phyloP scores from a whole-genome alignment of 2,329 filamentous ascomycete genomes.

The Calcarisporium arbuscula region DNA sequence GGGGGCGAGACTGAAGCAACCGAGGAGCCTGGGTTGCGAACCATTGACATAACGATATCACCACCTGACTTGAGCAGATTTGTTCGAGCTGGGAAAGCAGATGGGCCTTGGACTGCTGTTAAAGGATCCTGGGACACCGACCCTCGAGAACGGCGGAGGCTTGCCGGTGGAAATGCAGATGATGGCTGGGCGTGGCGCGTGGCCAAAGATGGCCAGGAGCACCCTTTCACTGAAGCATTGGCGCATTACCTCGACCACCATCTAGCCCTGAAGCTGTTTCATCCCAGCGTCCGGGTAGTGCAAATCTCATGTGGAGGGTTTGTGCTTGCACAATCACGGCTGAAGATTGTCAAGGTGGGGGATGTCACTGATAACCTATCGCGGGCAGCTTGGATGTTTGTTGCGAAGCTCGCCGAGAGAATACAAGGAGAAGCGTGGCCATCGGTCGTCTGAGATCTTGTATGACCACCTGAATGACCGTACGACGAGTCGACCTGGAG shows the following conservation, averaged over 20 bases:
- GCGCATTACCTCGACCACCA: conserved; percentile 45
- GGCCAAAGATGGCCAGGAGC: conserved; percentile 12
- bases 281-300: conserved; percentile 45
- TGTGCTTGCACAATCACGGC: conserved; percentile 42
- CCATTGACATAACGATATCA: conserved; percentile 47
- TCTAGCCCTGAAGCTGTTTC: conserved; percentile 48
- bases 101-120: conserved; percentile 2
- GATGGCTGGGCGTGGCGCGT: conserved; percentile 48
- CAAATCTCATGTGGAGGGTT: conserved; percentile 53
- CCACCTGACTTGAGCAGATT: conserved; percentile 42
- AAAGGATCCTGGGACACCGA: conserved; percentile 24
- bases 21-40: conserved; percentile 24
- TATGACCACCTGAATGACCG: no score
- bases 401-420: conserved; percentile 27
- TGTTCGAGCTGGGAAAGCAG: conserved; percentile 29
- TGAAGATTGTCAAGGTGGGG: conserved; percentile 38
- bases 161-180: conserved; percentile 41
- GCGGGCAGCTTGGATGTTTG: conserved; percentile 31
- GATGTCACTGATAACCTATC: conserved; percentile 24
- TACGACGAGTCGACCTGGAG: no score
- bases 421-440: conserved; percentile 18
- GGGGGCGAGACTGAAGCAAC: conserved; percentile 11
- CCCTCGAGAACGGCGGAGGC: conserved; percentile 31
- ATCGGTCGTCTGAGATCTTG: no score
- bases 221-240: conserved; percentile 44